phyloP scores from a whole-genome alignment of 345 rosid species.

The Rhizophora apiculata region DNA sequence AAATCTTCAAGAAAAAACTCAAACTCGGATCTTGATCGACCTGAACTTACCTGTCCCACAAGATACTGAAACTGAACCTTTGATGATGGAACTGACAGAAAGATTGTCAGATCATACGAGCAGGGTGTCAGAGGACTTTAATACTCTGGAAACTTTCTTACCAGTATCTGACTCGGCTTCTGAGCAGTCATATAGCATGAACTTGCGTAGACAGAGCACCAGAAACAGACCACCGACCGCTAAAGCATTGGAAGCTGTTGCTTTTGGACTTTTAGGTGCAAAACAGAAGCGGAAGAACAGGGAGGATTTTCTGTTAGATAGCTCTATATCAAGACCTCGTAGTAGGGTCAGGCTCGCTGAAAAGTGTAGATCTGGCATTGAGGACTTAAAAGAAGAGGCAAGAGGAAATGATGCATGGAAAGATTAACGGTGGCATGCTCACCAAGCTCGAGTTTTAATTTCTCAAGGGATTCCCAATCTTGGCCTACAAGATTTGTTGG shows the following conservation, averaged over 20 bases:
- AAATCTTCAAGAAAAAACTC: conserved; percentile 23
- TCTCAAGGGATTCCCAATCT: not conserved
- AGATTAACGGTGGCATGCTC: conserved; percentile 9
- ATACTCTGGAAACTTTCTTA: not conserved
- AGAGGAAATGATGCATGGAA: conserved; percentile 6
- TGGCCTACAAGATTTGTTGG: not conserved
- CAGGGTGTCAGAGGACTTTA: conserved; percentile 9
- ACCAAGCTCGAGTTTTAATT: conserved; percentile 1
- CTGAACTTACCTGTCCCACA: conserved; percentile 45
- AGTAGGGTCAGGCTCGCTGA: conserved; percentile 13
- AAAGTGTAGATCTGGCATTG: conserved; percentile 5
- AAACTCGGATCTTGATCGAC: conserved; percentile 37
- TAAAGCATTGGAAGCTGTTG: conserved; percentile 62
- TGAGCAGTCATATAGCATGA: conserved; percentile 26
- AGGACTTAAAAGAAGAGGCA: conserved; percentile 15
- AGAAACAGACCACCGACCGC: conserved; percentile 52
- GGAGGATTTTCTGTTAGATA: conserved; percentile 29
- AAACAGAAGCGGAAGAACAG: conserved; percentile 43
- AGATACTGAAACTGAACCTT: conserved; percentile 33
- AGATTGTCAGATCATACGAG: conserved; percentile 16
- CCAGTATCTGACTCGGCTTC: conserved; percentile 7
- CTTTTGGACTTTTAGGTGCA: conserved; percentile 44
- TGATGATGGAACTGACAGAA: conserved; percentile 19
- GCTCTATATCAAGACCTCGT: conserved; percentile 31
- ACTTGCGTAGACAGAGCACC: conserved; percentile 46